These are phyloP conservation scores for Cystofilobasidium macerans DNA, from an alignment of 768 basidiomycete species.

Conservation along the genomic window DNA sequence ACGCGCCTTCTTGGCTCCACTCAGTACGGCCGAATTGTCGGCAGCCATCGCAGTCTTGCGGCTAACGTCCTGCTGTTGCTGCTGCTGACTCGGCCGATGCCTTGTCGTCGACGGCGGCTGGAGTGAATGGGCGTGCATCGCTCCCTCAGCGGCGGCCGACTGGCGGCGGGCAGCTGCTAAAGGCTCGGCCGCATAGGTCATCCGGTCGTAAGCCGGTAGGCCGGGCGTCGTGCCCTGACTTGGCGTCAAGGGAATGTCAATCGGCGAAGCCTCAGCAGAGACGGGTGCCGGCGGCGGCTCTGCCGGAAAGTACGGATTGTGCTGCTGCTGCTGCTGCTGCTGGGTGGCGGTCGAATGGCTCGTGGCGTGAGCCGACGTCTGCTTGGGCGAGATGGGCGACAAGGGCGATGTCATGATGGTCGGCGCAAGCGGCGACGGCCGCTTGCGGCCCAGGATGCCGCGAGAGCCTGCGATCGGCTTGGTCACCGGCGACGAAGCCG, in stretches of 20 bases:
- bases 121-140: too few relatives aligned
- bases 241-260: slow-evolving; percentile 13
- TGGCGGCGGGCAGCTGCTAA: slow-evolving; percentile 13
- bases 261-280: background rate
- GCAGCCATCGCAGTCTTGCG: too few relatives aligned
- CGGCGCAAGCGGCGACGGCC: slow-evolving; percentile 21
- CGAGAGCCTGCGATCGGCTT: background rate
- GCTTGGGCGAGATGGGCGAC: slow-evolving; percentile 16
- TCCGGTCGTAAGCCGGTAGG: slow-evolving; percentile 23
- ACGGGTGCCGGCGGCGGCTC: background rate
- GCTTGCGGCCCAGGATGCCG: slow-evolving; percentile 13
- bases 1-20: slow-evolving; percentile 24
- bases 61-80: too few relatives aligned
- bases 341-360: background rate
- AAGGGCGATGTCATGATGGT: slow-evolving; percentile 19
- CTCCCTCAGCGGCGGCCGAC: background rate
- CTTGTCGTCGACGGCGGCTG: too few relatives aligned
- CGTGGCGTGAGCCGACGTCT: slow-evolving; percentile 2
- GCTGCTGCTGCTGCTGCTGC: too few relatives aligned
- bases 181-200: slow-evolving; percentile 16
- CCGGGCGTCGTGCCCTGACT: background rate
- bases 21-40: too few relatives aligned
- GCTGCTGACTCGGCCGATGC: too few relatives aligned
- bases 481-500: too few relatives aligned
- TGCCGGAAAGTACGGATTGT: slow-evolving; percentile 25